These are phyloP conservation scores for Catenaria anguillulae DNA, from an alignment of 371 early-diverging fungal genomes.

Conservation along the genomic window DNA sequence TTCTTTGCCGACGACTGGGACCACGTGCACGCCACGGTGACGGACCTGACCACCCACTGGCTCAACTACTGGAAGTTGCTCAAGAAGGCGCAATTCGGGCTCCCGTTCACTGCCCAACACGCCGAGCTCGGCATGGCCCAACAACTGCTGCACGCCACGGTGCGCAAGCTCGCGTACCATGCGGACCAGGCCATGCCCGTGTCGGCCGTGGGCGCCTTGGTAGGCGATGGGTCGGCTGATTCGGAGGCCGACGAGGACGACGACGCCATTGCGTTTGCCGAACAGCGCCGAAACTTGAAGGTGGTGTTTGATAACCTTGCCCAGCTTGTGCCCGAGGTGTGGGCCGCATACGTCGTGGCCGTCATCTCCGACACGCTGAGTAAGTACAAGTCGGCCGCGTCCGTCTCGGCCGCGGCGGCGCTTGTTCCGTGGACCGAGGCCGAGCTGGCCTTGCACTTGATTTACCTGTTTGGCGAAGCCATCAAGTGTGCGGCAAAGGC, in stretches of 20 bases:
- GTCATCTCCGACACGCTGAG: background rate
- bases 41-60: constrained; percentile 52
- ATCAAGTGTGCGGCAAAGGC: constrained; percentile 24
- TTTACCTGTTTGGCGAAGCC: constrained; percentile 61
- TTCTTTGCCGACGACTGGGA: constrained; percentile 66
- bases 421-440: constrained; percentile 62
- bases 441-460: constrained; percentile 61
- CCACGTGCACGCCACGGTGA: constrained; percentile 59
- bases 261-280: constrained; percentile 57
- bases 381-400: too few relatives aligned
- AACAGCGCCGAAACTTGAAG: constrained; percentile 45
- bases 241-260: constrained; percentile 61
- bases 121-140: constrained; percentile 52
- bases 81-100: constrained; percentile 29
- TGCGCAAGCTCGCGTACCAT: constrained; percentile 78
- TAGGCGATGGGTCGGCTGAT: constrained; percentile 34
- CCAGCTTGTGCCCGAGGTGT: constrained; percentile 18
- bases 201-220: constrained; percentile 8
- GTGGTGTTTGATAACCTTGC: constrained; percentile 55
- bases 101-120: constrained; percentile 32
- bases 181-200: constrained; percentile 36
- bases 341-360: constrained; percentile 24
- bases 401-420: constrained; percentile 14
- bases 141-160: constrained; percentile 52
- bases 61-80: constrained; percentile 39